A percentile compares a stretch with the other conserved stretches of the same genome.
Evolutionary conservation across 202 grass and related monocot species (phyloP).

Genomic region (Musa balbisiana): DNA sequence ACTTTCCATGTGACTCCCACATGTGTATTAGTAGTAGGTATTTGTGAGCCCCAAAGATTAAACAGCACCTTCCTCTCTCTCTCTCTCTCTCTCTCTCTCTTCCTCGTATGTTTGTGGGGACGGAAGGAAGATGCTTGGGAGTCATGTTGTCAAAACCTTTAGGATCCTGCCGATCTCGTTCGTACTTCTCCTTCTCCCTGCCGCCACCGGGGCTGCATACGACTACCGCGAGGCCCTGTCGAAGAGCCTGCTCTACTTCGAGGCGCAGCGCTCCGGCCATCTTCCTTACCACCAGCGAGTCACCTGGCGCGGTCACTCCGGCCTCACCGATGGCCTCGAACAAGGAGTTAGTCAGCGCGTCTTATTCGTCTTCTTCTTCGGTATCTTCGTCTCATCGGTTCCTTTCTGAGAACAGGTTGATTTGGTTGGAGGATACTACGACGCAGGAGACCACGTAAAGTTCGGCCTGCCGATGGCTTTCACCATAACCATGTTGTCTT

Average conservation of each 20-base stretch:
- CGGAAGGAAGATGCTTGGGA: too few relatives aligned
- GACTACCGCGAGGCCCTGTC: neutral
- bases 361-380: neutral
- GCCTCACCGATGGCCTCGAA: slow-evolving; percentile 78
- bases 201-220: neutral
- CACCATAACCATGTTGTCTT: neutral
- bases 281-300: slow-evolving; percentile 81
- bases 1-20: too few relatives aligned
- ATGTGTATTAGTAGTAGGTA: too few relatives aligned
- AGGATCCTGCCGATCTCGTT: neutral
- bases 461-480: slow-evolving; percentile 1
- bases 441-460: neutral
- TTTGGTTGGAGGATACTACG: slow-evolving; percentile 1
- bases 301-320: slow-evolving; percentile 69
- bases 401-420: neutral
- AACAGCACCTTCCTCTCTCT: too few relatives aligned
- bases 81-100: too few relatives aligned
- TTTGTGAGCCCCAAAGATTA: too few relatives aligned
- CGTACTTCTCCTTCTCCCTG: neutral
- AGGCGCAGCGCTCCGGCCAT: slow-evolving; percentile 75
- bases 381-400: too few relatives aligned
- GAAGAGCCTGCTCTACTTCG: slow-evolving; percentile 87
- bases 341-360: slow-evolving; percentile 33
- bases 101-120: too few relatives aligned
- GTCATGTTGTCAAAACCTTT: too few relatives aligned